Evolutionary conservation across 2,329 filamentous ascomycete genomes (phyloP).

Genomic region (Pyrenochaeta sp.): DNA sequence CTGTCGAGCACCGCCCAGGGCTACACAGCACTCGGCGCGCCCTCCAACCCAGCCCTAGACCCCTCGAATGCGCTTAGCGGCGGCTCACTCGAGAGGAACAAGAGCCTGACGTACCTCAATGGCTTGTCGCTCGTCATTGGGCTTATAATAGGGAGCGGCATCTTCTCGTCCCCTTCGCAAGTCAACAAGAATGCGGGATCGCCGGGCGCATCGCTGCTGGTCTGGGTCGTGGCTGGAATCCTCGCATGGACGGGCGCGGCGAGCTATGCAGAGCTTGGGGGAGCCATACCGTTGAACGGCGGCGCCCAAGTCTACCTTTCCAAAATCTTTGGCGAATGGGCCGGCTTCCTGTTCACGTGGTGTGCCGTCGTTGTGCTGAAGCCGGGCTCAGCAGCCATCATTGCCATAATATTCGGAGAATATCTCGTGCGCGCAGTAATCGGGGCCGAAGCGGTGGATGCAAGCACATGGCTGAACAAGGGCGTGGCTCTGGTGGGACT

Average conservation of each 20-base stretch:
- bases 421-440: constrained; percentile 90
- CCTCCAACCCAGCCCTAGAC: constrained; percentile 66
- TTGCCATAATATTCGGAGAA: constrained; percentile 97
- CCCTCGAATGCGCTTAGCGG: constrained; percentile 69
- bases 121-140: constrained; percentile 90
- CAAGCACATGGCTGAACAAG: constrained; percentile 91
- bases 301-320: constrained; percentile 92
- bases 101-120: constrained; percentile 94
- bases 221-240: constrained; percentile 90
- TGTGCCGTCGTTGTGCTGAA: constrained; percentile 93
- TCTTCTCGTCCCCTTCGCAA: constrained; percentile 93
- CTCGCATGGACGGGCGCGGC: constrained; percentile 95
- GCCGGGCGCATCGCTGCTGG: constrained; percentile 86
- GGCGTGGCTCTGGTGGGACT: constrained; percentile 81
- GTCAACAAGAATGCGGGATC: constrained; percentile 93
- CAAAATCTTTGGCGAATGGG: constrained; percentile 94
- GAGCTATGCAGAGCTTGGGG: constrained; percentile 94
- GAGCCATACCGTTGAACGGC: constrained; percentile 94
- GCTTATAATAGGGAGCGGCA: constrained; percentile 93
- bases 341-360: constrained; percentile 96
- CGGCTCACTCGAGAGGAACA: constrained; percentile 90
- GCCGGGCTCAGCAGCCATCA: constrained; percentile 91
- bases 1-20: constrained; percentile 79
- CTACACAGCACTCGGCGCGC: constrained; percentile 86
- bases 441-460: constrained; percentile 82